Evolutionary conservation across 1,284 basidiomycete genomes (phyloP), one percentile per base, ranked within the genome.

Genomic region (Tilletia caries): DNA sequence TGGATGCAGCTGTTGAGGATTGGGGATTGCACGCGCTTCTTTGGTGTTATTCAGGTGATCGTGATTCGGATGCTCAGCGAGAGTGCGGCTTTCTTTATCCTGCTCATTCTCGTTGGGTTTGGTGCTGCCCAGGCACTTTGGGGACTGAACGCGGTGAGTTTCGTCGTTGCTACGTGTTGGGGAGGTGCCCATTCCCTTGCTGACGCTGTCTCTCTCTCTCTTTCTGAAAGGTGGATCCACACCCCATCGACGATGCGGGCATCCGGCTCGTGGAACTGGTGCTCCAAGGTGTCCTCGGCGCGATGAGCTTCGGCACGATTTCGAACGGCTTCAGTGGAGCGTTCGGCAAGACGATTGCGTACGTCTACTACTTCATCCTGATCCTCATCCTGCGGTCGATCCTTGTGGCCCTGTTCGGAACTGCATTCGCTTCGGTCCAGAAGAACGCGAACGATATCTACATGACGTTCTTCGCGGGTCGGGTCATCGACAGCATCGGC

Each of bases 91-190:
- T 98, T 97, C 89, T 82, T n/a, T 74, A 46, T 74, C 89, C 85
- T 94, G 37, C 85, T 95, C 6, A 91, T 89, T 4, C 87, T 96
- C 44, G 87, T 95, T 68, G 91, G 88, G 8, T 83, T 92, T 46
- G 94, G 94, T 0, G 96, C 96, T 81, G 86, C 88, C 23, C 93
- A 94, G 84, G 91, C 89, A 1, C 86, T 95, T 74, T 93, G 91
- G 79, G 93, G 94, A 0, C 86, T 96, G 33, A 93, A 96, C 79
- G 52, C 37, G 37, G 37, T 41, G 37, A 41, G 37, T 41, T 41
- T 41, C 15, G 37, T 15, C n/a, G n/a, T n/a, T n/a, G n/a, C n/a
- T n/a, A n/a, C n/a, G n/a, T n/a, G n/a, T 10, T 41, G 37, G 37
- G 37, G 37, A 41, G 37, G n/a, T n/a, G n/a, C n/a, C n/a, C n/a